Evolutionary conservation across 2,329 filamentous ascomycete genomes (phyloP), one percentile per base, ranked within the genome.

Genomic region (Scleromitrula shiraiana): DNA sequence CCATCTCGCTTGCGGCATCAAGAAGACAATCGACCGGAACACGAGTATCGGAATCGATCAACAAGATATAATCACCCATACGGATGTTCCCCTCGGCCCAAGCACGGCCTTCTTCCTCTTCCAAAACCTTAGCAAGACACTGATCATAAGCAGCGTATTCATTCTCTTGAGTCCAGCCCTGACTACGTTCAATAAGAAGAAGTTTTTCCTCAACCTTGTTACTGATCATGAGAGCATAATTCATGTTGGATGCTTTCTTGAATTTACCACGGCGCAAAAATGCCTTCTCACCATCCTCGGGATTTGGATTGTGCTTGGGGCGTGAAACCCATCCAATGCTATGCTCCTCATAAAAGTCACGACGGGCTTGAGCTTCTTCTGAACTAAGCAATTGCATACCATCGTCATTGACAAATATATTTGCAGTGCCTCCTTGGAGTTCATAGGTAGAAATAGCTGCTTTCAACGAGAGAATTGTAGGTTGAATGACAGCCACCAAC

Each of bases 391-490:
- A 69, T 65, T 87, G 83, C 40, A 88, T 71, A 58, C 83, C 83
- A 54, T 88, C 83, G 53, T 88, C 83, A 60, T 88, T 86, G 65
- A 88, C 70, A 60, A 88, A 85, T 67, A 88, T 81, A 62, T 87
- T 87, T 54, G 82, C 83, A 6, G 82, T 84, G 9, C 84, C 84
- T 52, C 83, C 84, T 61, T 87, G 83, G n/a, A 86, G 71, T 62
- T 88, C 83, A 59, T 88, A 88, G 0, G 81, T 86, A 27, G 81
- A 83, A 62, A 88, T 87, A 53, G 83, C 83, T 58, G 83, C 76
- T 67, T 88, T 88, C 66, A 89, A 76, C 2, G 85, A 89, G 59
- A 80, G 80, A 59, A 90, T 78, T 0, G 86, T 91, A 6, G 86
- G 86, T 15, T 74, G 76, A 60, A 90, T 89, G 65, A 94, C 87